A percentile compares a stretch with the other conserved stretches of the same genome.
Evolutionary conservation across 768 basidiomycete species (phyloP).

Genomic region (Naematelia aurantialba): DNA sequence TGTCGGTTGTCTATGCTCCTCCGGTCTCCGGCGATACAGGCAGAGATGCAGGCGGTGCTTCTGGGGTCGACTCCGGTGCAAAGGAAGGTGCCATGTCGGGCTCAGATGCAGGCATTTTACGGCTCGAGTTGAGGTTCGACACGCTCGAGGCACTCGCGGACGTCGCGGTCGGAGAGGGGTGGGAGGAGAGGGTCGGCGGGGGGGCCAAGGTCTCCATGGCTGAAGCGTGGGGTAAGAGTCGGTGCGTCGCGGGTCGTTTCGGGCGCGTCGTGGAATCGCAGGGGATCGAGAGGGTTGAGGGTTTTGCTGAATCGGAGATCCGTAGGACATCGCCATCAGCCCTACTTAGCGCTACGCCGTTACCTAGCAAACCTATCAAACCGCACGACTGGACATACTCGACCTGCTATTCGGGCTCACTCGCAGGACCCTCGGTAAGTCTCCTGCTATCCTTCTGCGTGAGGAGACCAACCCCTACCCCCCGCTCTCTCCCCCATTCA

Average conservation of each 20-base stretch:
- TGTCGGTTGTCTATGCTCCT: constrained; percentile 62
- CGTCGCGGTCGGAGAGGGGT: constrained; percentile 64
- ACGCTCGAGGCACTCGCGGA: constrained; percentile 63
- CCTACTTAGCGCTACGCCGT: constrained; percentile 36
- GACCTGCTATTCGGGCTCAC: constrained; percentile 68
- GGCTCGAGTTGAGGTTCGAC: constrained; percentile 55
- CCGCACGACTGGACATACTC: constrained; percentile 99
- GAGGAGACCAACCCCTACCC: no score
- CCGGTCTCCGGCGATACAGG: background rate
- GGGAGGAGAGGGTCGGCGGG: constrained; percentile 77
- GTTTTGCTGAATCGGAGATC: no score
- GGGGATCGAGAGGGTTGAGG: no score
- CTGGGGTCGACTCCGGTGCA: no score
- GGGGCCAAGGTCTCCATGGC: constrained; percentile 93
- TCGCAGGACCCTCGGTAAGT: constrained; percentile 34
- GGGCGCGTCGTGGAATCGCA: background rate
- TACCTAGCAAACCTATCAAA: constrained; percentile 59
- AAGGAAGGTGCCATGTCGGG: no score
- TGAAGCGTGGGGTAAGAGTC: constrained; percentile 85
- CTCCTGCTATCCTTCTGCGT: background rate
- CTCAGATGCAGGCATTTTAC: no score
- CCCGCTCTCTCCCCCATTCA: no score
- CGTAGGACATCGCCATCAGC: constrained; percentile 12
- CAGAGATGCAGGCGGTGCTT: no score
- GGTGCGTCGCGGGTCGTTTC: constrained; percentile 59